Evolutionary conservation across 1,284 basidiomycete genomes (phyloP).

Genomic region (Cryptococcus amylolentus): DNA sequence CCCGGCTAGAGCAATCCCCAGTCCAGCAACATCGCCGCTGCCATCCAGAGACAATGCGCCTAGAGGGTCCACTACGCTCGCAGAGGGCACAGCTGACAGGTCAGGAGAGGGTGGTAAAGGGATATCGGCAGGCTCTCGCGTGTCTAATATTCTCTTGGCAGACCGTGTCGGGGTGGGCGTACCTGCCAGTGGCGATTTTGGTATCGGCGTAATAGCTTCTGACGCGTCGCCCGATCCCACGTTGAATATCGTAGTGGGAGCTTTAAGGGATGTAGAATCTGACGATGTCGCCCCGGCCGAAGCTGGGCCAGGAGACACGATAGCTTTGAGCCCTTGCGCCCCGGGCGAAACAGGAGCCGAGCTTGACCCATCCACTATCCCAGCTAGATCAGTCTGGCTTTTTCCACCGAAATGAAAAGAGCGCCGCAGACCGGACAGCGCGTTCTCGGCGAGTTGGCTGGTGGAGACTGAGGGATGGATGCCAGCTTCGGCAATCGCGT

Average conservation of each 20-base stretch:
- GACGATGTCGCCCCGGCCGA: constrained; percentile 1
- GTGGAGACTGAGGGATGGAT: constrained; percentile 1
- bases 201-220: constrained; percentile 18
- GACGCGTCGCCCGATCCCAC: background rate
- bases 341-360: background rate
- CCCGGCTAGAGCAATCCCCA: constrained; percentile 1
- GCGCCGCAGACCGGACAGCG: constrained; percentile 33
- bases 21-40: background rate
- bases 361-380: background rate
- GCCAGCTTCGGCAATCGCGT: too few species aligned
- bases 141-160: too few species aligned
- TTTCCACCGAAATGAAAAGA: constrained; percentile 26
- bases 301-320: constrained; percentile 14
- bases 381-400: constrained; percentile 9
- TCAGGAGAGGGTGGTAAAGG: constrained; percentile 32
- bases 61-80: constrained; percentile 21
- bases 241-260: too few species aligned
- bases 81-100: constrained; percentile 5
- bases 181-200: constrained; percentile 11
- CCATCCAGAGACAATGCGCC: constrained; percentile 24
- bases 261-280: too few species aligned
- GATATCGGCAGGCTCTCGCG: constrained; percentile 26
- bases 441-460: constrained; percentile 37
- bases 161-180: constrained; percentile 13
- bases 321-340: constrained; percentile 24